These are phyloP conservation scores for Fusarium veterinarium DNA, from an alignment of 2,329 filamentous ascomycete genomes.

Conservation along the genomic window DNA sequence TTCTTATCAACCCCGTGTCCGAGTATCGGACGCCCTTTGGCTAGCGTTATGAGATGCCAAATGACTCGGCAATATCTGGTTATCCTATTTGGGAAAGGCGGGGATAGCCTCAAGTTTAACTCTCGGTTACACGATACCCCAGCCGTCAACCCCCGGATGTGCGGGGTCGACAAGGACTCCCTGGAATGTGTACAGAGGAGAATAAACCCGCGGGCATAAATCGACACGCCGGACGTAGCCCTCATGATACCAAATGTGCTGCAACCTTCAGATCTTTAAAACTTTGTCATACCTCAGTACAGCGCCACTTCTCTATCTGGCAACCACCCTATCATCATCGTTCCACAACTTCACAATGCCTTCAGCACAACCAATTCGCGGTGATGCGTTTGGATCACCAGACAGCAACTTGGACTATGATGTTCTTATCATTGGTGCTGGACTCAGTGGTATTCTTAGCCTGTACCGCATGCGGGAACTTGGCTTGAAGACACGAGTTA, in stretches of 20 bases:
- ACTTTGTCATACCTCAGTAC: background rate
- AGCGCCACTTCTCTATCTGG: background rate
- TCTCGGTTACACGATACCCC: constrained; percentile 1
- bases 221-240: background rate
- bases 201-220: background rate
- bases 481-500: constrained; percentile 49
- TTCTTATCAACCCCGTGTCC: background rate
- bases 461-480: constrained; percentile 55
- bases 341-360: constrained; percentile 13
- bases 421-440: constrained; percentile 37
- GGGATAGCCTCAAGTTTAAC: background rate
- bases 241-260: too few relatives aligned
- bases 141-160: background rate
- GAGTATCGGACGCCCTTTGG: background rate
- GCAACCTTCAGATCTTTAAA: background rate
- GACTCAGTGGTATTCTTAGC: constrained; percentile 55
- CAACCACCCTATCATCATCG: background rate
- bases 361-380: constrained; percentile 15
- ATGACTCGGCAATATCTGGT: constrained; percentile 3
- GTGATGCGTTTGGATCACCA: constrained; percentile 11
- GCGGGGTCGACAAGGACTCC: constrained; percentile 4
- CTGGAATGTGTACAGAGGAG: background rate
- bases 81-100: constrained; percentile 24
- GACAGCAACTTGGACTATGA: constrained; percentile 33
- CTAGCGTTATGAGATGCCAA: background rate